Evolutionary conservation across 371 early-diverging fungal genomes (phyloP).

Genomic region (Mucor saturninus): DNA sequence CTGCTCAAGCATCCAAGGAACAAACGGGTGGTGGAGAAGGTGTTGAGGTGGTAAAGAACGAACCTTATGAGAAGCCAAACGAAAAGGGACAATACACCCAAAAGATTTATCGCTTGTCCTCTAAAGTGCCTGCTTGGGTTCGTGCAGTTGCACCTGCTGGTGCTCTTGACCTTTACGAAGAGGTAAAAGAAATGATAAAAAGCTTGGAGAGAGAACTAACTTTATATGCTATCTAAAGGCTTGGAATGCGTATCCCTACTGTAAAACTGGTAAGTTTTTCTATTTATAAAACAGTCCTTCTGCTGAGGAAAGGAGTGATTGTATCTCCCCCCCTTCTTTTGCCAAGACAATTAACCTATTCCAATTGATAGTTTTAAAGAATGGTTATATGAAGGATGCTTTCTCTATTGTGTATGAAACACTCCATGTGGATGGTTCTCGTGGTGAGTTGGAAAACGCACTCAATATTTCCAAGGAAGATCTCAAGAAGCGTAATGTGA

Average conservation of each 20-base stretch:
- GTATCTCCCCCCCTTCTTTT: neutral
- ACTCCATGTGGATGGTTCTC: slow-evolving; percentile 69
- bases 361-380: slow-evolving; percentile 38
- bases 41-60: slow-evolving; percentile 73
- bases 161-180: slow-evolving; percentile 69
- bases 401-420: slow-evolving; percentile 79
- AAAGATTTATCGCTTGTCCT: slow-evolving; percentile 69
- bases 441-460: slow-evolving; percentile 75
- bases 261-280: slow-evolving; percentile 68
- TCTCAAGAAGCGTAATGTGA: slow-evolving; percentile 63
- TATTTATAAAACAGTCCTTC: slow-evolving; percentile 1
- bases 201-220: no score
- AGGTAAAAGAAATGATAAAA: slow-evolving; percentile 29
- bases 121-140: slow-evolving; percentile 61
- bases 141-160: slow-evolving; percentile 63
- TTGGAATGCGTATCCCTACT: slow-evolving; percentile 86
- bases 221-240: slow-evolving; percentile 46
- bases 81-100: slow-evolving; percentile 77
- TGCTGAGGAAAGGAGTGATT: neutral
- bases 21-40: slow-evolving; percentile 77
- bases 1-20: slow-evolving; percentile 71
- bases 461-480: slow-evolving; percentile 43
- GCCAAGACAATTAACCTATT: neutral
- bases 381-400: slow-evolving; percentile 72
- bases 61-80: slow-evolving; percentile 64